Conservation (phyloP, 139 green algal genomes). For the Limnomonas spitsbergensis region DNA sequence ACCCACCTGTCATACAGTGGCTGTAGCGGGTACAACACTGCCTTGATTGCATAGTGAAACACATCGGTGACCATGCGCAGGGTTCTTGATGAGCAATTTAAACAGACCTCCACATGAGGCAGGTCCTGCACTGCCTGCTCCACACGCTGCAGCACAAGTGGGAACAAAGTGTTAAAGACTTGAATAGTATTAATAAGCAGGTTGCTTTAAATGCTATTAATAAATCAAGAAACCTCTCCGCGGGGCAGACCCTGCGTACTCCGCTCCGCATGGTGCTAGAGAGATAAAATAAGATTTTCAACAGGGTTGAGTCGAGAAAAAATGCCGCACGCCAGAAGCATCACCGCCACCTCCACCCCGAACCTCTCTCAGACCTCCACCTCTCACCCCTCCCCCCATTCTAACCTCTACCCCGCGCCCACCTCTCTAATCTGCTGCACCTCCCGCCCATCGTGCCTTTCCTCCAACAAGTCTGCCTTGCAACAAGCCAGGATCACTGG, state of each 20-base stretch:
- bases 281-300: too few species aligned
- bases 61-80: constrained; percentile 62
- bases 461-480: constrained; percentile 25
- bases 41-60: constrained; percentile 78
- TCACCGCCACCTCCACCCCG: too few species aligned
- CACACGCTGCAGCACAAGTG: constrained; percentile 46
- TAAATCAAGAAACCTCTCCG: too few species aligned
- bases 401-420: background rate
- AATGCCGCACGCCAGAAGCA: too few species aligned
- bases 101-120: constrained; percentile 78
- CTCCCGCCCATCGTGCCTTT: background rate
- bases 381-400: too few species aligned
- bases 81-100: constrained; percentile 79
- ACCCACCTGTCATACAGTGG: constrained; percentile 77
- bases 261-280: too few species aligned
- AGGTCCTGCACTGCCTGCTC: constrained; percentile 66
- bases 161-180: constrained; percentile 7
- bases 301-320: too few species aligned
- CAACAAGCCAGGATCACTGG: constrained; percentile 30
- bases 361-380: too few species aligned
- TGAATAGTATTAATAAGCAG: too few species aligned
- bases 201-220: too few species aligned
- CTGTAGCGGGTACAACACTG: constrained; percentile 83
- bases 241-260: too few species aligned
- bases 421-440: constrained; percentile 16